These are phyloP conservation scores for Blepharisma stoltei DNA, from an alignment of 73 alveolate genomes.

Conservation along the genomic window DNA sequence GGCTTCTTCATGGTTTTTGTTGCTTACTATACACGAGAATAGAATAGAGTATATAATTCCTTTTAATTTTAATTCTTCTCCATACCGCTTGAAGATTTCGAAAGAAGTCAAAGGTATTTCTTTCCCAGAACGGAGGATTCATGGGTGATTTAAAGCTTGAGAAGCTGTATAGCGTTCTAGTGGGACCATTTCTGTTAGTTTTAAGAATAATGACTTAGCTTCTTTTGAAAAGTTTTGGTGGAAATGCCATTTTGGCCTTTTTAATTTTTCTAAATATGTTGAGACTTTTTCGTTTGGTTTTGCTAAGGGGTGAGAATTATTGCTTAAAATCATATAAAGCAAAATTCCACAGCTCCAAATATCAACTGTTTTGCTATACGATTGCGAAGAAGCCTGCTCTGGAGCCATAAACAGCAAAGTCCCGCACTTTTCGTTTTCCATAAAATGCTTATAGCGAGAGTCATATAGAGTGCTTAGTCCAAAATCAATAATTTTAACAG, in stretches of 20 bases:
- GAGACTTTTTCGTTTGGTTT: slow-evolving; percentile 24
- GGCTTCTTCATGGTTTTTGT: not conserved
- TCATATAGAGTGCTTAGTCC: slow-evolving; percentile 60
- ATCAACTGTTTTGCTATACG: slow-evolving; percentile 62
- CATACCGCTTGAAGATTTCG: slow-evolving; percentile 18
- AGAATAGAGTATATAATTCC: slow-evolving; percentile 6
- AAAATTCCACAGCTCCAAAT: slow-evolving; percentile 53
- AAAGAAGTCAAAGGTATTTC: slow-evolving; percentile 28
- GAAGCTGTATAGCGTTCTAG: slow-evolving; percentile 58
- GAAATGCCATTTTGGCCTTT: slow-evolving; percentile 40
- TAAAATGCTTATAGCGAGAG: slow-evolving; percentile 37
- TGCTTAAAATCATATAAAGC: slow-evolving; percentile 40
- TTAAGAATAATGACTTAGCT: slow-evolving; percentile 42
- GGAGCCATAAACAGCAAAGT: slow-evolving; percentile 80
- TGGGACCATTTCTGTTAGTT: slow-evolving; percentile 63
- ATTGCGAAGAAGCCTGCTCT: slow-evolving; percentile 50
- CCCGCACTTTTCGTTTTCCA: slow-evolving; percentile 37
- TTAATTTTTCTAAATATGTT: slow-evolving; percentile 39
- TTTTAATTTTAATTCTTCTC: slow-evolving; percentile 9
- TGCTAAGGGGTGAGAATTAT: slow-evolving; percentile 44
- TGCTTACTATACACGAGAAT: not conserved
- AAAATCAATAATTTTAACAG: slow-evolving; percentile 61
- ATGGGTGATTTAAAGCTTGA: slow-evolving; percentile 60
- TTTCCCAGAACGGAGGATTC: slow-evolving; percentile 39
- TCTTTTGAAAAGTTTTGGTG: slow-evolving; percentile 33